These are phyloP conservation scores for Coemansia sp. DNA, from an alignment of 192 early-diverging fungal genomes.

Conservation along the genomic window DNA sequence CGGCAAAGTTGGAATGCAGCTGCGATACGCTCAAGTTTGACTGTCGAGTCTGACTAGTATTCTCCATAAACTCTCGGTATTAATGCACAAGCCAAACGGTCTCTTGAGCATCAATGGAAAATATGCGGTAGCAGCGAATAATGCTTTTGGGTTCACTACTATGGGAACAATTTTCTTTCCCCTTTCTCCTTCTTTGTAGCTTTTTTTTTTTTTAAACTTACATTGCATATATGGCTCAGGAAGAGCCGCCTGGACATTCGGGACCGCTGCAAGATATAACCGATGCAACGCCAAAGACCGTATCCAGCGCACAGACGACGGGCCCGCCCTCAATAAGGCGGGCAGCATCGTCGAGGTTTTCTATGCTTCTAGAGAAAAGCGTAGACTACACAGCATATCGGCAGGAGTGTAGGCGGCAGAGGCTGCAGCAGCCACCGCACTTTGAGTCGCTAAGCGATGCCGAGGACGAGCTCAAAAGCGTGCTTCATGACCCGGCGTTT, in stretches of 20 bases:
- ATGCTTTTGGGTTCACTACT: too few relatives aligned
- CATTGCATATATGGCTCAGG: slow-evolving; percentile 3
- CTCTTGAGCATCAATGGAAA: too few relatives aligned
- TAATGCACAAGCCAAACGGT: too few relatives aligned
- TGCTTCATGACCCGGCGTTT: slow-evolving; percentile 43
- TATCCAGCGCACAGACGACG: not conserved
- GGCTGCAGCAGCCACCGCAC: slow-evolving; percentile 36
- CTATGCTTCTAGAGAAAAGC: slow-evolving; percentile 36
- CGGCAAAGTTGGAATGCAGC: slow-evolving; percentile 46
- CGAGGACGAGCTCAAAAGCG: slow-evolving; percentile 37
- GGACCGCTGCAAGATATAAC: not conserved
- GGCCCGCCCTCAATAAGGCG: slow-evolving; percentile 12
- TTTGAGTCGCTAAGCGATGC: slow-evolving; percentile 45
- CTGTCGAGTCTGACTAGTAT: too few relatives aligned
- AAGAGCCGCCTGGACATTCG: not conserved
- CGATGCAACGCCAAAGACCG: not conserved
- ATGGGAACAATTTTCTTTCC: too few relatives aligned
- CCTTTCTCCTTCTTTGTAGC: not conserved
- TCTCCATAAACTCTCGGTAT: too few relatives aligned
- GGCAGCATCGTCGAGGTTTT: slow-evolving; percentile 41
- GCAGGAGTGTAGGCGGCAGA: slow-evolving; percentile 20
- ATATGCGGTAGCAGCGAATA: too few relatives aligned
- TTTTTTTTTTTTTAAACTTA: not conserved
- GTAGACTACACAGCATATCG: slow-evolving; percentile 49
- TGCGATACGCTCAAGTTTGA: slow-evolving; percentile 30